Base-by-base conservation (phyloP, 371 early-diverging fungal genomes). In the Mucor circinelloides region DNA sequence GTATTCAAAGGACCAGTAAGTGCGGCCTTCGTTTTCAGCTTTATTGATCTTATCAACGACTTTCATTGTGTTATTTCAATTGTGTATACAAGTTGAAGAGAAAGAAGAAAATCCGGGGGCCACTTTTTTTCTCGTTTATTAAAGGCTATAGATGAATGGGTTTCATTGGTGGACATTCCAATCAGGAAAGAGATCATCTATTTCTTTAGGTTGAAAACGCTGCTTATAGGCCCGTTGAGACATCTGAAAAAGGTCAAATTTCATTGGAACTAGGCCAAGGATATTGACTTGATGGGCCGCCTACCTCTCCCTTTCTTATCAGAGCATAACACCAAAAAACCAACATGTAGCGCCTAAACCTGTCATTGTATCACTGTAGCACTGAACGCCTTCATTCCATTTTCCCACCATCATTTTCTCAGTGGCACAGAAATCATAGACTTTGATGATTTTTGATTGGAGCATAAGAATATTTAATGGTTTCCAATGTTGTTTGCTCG, bases 1-100 rank as follows among this genome's bases (percentile, higher is more conserved):
- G 85, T 93, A 97, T 82, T 97, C 97, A 77, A 97, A 97, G 17
- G 96, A 96, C 91, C 92, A 94, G 71, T 83, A 90, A 50, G 83
- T 73, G 50, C 91, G 88, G 40, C 87, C 87, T 68, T 91, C 90
- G 63, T 85, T 82, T 57, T 86, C 84, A 42, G 89, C 92, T 72
- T 84, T 85, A 36, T 81, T 81, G 68, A 93, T 89, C 63, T 92
- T 92, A 71, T 91, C 90, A 63, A 89, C 87, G 66, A 93, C 77
- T 70, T 93, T 93, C 93, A 92, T 91, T 30, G 8, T 63, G 15
- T 34, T 30, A 10, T 28, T 8, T 36, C 9, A 10, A 4, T 48
- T 34, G 28, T 50, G 1, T 48, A 13, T 8, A 31, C 3, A 6
- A 50, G n/a, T n/a, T n/a, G n/a, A 34, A 13, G 34, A 50, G 6